Conservation (phyloP, 2,329 filamentous ascomycete genomes). For the Lachnellula occidentalis region DNA sequence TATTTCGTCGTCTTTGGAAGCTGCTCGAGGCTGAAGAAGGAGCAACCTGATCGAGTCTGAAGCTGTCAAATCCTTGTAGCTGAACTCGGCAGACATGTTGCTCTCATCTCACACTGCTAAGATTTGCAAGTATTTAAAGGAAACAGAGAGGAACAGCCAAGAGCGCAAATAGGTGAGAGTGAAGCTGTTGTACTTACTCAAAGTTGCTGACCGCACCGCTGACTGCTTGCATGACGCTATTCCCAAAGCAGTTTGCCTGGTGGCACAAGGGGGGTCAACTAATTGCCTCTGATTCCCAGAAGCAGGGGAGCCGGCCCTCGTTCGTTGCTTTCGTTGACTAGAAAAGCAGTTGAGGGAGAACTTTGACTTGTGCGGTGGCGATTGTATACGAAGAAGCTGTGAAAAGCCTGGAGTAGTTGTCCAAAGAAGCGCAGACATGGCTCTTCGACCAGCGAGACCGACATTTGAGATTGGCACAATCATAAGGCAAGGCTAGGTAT, state of each 20-base stretch:
- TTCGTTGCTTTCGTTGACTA: no score
- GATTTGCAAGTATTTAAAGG: not conserved
- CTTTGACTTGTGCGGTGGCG: no score
- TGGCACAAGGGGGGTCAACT: no score
- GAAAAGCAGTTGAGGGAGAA: no score
- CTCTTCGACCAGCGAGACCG: no score
- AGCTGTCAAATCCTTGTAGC: not conserved
- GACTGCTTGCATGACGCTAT: not conserved
- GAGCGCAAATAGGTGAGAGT: not conserved
- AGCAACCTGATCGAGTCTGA: not conserved
- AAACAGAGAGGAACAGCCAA: no score
- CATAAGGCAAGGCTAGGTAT: no score
- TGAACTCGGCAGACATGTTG: not conserved
- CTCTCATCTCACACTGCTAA: not conserved
- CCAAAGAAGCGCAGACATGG: no score
- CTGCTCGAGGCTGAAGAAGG: slow-evolving; percentile 1
- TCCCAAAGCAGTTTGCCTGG: not conserved
- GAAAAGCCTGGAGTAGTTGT: no score
- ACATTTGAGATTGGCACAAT: no score
- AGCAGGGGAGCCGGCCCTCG: not conserved
- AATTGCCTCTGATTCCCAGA: not conserved
- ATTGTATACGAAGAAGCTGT: no score
- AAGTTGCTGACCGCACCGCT: not conserved
- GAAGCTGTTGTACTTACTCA: not conserved
- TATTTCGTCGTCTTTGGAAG: not conserved